A percentile compares a stretch with the other conserved stretches of the same genome.
These are phyloP conservation scores for Casuarina glauca DNA, from an alignment of 306 rosid species.

Conservation along the genomic window DNA sequence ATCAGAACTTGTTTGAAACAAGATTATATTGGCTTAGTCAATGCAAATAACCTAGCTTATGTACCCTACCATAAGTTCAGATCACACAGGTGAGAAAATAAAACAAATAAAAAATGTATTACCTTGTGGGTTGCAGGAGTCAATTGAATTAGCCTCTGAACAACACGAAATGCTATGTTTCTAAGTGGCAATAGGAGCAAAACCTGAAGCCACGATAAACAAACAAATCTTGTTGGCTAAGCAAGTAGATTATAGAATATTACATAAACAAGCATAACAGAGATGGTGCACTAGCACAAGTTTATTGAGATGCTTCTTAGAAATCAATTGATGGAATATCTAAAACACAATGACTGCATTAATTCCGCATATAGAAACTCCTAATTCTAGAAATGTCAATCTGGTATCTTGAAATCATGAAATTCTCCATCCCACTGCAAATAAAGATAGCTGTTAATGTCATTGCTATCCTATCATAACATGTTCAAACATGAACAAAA, in stretches of 20 bases:
- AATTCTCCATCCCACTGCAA: too few relatives aligned
- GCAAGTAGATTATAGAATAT: background rate
- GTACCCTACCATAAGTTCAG: background rate
- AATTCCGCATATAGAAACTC: background rate
- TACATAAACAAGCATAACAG: background rate
- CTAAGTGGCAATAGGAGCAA: slow-evolving; percentile 78
- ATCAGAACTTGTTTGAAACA: background rate
- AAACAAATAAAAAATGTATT: slow-evolving; percentile 13
- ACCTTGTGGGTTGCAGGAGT: slow-evolving; percentile 84
- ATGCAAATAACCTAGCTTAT: slow-evolving; percentile 7
- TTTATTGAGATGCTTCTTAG: background rate
- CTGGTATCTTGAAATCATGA: too few relatives aligned
- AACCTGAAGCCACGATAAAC: slow-evolving; percentile 52
- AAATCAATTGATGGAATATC: background rate
- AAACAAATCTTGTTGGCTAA: background rate
- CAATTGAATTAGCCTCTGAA: slow-evolving; percentile 80
- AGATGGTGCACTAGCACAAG: background rate
- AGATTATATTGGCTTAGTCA: background rate
- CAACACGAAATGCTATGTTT: slow-evolving; percentile 64
- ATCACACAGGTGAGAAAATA: slow-evolving; percentile 2
- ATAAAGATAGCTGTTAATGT: too few relatives aligned
- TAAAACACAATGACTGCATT: background rate
- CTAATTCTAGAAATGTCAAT: background rate
- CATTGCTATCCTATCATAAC: too few relatives aligned
- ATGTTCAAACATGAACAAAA: too few relatives aligned